Conservation (phyloP, 352 stramenopile genomes). For the Lagenidium sp. region DNA sequence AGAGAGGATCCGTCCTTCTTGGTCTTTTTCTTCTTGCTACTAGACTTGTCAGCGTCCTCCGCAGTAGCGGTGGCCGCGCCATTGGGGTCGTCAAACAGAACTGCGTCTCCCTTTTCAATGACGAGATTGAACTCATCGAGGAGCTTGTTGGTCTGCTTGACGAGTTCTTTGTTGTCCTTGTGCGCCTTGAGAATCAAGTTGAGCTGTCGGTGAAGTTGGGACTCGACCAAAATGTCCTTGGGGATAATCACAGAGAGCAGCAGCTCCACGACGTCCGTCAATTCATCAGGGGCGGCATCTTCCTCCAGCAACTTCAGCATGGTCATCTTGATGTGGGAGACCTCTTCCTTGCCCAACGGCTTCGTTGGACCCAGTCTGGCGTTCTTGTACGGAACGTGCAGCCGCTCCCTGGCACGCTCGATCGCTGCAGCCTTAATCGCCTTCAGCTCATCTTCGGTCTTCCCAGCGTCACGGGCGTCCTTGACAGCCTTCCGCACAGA, state of each 20-base stretch:
- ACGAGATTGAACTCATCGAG: constrained; percentile 75
- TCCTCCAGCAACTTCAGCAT: constrained; percentile 82
- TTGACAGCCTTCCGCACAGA: constrained; percentile 77
- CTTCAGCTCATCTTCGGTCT: constrained; percentile 75
- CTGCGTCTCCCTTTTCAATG: constrained; percentile 34
- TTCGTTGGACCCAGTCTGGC: constrained; percentile 58
- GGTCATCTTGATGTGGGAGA: constrained; percentile 78
- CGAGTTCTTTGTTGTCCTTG: constrained; percentile 83
- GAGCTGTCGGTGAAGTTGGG: constrained; percentile 60
- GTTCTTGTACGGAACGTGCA: constrained; percentile 78
- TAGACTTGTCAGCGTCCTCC: constrained; percentile 24
- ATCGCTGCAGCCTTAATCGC: constrained; percentile 57
- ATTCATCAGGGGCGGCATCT: constrained; percentile 60
- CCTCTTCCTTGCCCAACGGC: constrained; percentile 71
- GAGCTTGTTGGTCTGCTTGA: constrained; percentile 72
- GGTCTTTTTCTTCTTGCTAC: constrained; percentile 34
- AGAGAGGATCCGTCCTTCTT: constrained; percentile 42
- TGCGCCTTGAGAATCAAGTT: constrained; percentile 69
- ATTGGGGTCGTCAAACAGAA: constrained; percentile 1
- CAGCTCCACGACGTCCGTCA: constrained; percentile 78
- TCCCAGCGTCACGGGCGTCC: constrained; percentile 61
- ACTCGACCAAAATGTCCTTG: constrained; percentile 64
- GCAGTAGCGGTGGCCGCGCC: background rate
- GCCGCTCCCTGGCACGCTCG: constrained; percentile 60
- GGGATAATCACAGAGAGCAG: constrained; percentile 74